A percentile compares a stretch with the other conserved stretches of the same genome.
These are phyloP conservation scores for Saprolegnia parasitica DNA, from an alignment of 352 stramenopile genomes.

Conservation along the genomic window DNA sequence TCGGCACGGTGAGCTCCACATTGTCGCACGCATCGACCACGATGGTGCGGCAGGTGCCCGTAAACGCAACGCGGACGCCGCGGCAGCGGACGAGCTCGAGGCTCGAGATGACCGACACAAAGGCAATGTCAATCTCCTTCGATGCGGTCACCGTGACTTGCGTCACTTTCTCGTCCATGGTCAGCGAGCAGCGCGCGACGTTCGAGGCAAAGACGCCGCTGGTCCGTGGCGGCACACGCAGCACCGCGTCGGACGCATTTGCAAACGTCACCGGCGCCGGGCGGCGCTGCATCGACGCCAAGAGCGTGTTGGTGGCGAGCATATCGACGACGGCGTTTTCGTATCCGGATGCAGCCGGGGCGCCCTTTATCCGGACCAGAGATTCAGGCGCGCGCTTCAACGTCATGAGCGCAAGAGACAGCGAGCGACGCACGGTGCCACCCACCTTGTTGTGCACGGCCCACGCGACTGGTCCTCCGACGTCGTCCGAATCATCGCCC, in stretches of 20 bases:
- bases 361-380: background rate
- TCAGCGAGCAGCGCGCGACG: background rate
- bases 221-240: background rate
- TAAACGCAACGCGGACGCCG: background rate
- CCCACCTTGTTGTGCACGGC: too few relatives aligned
- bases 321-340: background rate
- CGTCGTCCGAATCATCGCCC: too few relatives aligned
- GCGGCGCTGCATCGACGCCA: constrained; percentile 1
- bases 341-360: constrained; percentile 1
- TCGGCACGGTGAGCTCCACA: background rate
- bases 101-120: constrained; percentile 12
- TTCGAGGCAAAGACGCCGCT: background rate
- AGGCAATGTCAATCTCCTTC: background rate
- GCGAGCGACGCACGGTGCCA: too few relatives aligned
- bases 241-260: background rate
- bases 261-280: background rate
- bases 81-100: constrained; percentile 8
- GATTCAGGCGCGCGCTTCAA: background rate
- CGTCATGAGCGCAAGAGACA: background rate
- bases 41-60: constrained; percentile 5
- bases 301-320: background rate
- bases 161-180: background rate
- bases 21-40: background rate
- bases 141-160: constrained; percentile 10
- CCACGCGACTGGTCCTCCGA: too few relatives aligned